Evolutionary conservation across 1,284 basidiomycete genomes (phyloP).

Genomic region (Leccinum subfulvum): DNA sequence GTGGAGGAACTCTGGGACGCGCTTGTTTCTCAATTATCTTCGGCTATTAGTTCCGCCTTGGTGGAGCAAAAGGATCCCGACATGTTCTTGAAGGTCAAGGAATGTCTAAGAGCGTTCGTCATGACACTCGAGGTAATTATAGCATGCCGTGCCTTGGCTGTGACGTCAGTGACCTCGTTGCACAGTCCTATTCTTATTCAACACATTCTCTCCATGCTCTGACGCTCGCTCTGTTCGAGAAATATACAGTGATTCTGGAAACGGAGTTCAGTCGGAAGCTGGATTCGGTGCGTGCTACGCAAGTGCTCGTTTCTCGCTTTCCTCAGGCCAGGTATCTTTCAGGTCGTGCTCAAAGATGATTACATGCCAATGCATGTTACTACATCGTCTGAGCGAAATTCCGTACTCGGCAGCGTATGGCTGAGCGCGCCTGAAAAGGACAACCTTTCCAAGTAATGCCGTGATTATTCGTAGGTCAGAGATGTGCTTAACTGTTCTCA

Average conservation of each 20-base stretch:
- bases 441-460: slow-evolving; percentile 59
- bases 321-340: slow-evolving; percentile 6
- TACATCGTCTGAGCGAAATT: slow-evolving; percentile 68
- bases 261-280: slow-evolving; percentile 82
- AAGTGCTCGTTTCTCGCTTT: background rate
- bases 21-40: slow-evolving; percentile 76
- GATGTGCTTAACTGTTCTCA: slow-evolving; percentile 32
- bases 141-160: background rate
- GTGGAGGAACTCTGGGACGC: slow-evolving; percentile 97
- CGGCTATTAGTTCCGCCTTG: slow-evolving; percentile 74
- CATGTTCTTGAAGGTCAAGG: slow-evolving; percentile 82
- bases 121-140: slow-evolving; percentile 85
- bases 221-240: slow-evolving; percentile 86
- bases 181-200: slow-evolving; percentile 82
- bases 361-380: slow-evolving; percentile 89
- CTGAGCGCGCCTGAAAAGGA: slow-evolving; percentile 68
- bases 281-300: slow-evolving; percentile 57
- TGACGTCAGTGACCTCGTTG: slow-evolving; percentile 13
- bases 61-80: slow-evolving; percentile 80
- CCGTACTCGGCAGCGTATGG: slow-evolving; percentile 85
- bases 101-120: slow-evolving; percentile 82
- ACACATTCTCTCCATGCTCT: slow-evolving; percentile 83
- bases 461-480: background rate
- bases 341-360: slow-evolving; percentile 91
- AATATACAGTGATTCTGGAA: slow-evolving; percentile 83